phyloP scores from a whole-genome alignment of 202 grass and related monocot species.

The Setaria viridis region DNA sequence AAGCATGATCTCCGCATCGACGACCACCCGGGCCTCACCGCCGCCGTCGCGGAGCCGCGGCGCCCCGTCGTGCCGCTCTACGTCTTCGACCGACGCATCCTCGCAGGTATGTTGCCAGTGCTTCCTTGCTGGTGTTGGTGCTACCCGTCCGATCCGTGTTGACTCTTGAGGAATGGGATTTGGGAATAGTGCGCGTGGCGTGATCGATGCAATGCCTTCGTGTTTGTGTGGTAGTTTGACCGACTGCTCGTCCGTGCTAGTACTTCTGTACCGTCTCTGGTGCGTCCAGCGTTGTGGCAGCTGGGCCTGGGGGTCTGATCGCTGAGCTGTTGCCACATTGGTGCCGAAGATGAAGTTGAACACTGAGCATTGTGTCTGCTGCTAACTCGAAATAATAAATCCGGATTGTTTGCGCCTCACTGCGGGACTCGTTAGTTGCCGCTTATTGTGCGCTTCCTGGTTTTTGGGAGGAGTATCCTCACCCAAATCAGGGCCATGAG shows the following conservation, averaged over 20 bases:
- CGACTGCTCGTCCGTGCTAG: not conserved
- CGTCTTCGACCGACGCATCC: slow-evolving; percentile 89
- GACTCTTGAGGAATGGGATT: not conserved
- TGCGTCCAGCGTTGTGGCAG: not conserved
- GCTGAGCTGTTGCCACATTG: not conserved
- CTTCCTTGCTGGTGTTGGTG: not conserved
- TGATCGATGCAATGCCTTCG: slow-evolving; percentile 27
- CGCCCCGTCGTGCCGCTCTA: slow-evolving; percentile 80
- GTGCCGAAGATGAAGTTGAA: slow-evolving; percentile 25
- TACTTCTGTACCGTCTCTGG: not conserved
- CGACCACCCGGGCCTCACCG: slow-evolving; percentile 79
- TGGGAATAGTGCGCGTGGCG: not conserved
- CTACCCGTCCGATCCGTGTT: not conserved
- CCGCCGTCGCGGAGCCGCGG: slow-evolving; percentile 64
- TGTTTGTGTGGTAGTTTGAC: not conserved
- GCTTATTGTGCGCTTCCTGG: no score
- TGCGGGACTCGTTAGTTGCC: not conserved
- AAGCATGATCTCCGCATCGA: slow-evolving; percentile 94
- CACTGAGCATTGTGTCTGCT: not conserved
- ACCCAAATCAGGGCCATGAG: not conserved
- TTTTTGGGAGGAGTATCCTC: not conserved
- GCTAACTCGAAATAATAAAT: not conserved
- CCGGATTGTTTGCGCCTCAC: not conserved
- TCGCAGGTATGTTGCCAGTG: slow-evolving; percentile 53
- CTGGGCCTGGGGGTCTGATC: not conserved